Percentiles rank a stretch among this genome's conserved stretches.
Evolutionary conservation across 768 basidiomycete species (phyloP).

Genomic region (Termitomyces sp.): DNA sequence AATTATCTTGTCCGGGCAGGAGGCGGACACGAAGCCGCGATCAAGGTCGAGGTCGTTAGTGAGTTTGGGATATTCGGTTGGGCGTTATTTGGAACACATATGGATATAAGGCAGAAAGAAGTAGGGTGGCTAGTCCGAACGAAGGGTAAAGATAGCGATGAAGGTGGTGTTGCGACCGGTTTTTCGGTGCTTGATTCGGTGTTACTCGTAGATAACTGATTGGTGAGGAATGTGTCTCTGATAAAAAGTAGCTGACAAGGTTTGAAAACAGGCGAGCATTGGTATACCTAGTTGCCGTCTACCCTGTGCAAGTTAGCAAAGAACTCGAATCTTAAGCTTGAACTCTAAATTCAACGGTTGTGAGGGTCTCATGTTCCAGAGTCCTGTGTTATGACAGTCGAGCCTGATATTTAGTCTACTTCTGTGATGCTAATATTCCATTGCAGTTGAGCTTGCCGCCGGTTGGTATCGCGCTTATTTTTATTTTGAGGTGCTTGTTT

Average conservation of each 20-base stretch:
- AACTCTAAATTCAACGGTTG: too few species aligned
- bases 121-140: conserved; percentile 86
- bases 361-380: neutral
- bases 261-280: neutral
- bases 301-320: neutral
- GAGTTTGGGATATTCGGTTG: conserved; percentile 94
- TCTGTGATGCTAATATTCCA: neutral
- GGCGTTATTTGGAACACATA: conserved; percentile 61
- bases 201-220: conserved; percentile 44
- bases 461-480: neutral
- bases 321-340: too few species aligned
- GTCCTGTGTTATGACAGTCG: neutral
- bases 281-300: neutral
- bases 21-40: conserved; percentile 33
- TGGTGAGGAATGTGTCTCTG: neutral
- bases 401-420: neutral
- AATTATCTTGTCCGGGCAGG: conserved; percentile 80
- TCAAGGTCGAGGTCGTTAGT: conserved; percentile 69
- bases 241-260: neutral
- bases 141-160: conserved; percentile 86
- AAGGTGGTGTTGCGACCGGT: conserved; percentile 87
- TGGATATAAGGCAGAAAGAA: conserved; percentile 51
- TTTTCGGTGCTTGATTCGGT: conserved; percentile 73
- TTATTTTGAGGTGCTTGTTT: neutral
- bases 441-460: neutral